Evolutionary conservation across 768 basidiomycete species (phyloP).

Genomic region (Pleurotus tuber-regium): DNA sequence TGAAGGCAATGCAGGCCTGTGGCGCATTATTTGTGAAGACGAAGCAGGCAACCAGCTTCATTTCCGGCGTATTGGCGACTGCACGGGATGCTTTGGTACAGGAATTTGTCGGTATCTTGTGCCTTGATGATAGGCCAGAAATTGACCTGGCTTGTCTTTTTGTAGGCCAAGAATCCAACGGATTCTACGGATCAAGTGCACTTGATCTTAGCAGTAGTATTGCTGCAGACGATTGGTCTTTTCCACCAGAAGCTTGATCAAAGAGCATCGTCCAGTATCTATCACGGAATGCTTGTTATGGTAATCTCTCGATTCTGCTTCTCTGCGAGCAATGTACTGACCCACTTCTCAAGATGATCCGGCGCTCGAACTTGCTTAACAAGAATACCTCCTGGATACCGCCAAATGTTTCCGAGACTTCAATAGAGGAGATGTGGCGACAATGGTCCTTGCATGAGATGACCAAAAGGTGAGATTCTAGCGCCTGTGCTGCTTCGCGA

Average conservation of each 20-base stretch:
- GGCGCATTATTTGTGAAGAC: slow-evolving; percentile 59
- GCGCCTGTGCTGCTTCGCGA: neutral
- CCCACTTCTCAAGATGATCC: slow-evolving; percentile 39
- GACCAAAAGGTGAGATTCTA: slow-evolving; percentile 47
- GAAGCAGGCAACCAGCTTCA: slow-evolving; percentile 43
- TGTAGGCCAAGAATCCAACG: slow-evolving; percentile 36
- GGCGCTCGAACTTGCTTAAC: slow-evolving; percentile 42
- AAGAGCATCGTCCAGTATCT: slow-evolving; percentile 47
- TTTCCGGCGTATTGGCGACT: slow-evolving; percentile 38
- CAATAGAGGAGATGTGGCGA: slow-evolving; percentile 46
- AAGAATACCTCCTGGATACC: slow-evolving; percentile 43
- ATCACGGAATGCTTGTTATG: slow-evolving; percentile 60
- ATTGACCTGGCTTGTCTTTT: neutral
- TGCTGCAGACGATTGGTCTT: slow-evolving; percentile 58
- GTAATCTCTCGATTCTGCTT: slow-evolving; percentile 29
- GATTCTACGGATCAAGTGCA: slow-evolving; percentile 36
- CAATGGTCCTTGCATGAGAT: slow-evolving; percentile 59
- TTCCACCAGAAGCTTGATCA: slow-evolving; percentile 50
- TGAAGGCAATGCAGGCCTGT: slow-evolving; percentile 58
- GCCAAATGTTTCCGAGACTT: slow-evolving; percentile 34
- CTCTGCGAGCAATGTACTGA: neutral
- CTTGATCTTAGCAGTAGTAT: slow-evolving; percentile 44
- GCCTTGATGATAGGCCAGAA: neutral
- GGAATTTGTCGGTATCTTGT: slow-evolving; percentile 48
- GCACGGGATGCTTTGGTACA: slow-evolving; percentile 47